Conservation (phyloP, 768 basidiomycete genomes). For the Lentinula boryana region DNA sequence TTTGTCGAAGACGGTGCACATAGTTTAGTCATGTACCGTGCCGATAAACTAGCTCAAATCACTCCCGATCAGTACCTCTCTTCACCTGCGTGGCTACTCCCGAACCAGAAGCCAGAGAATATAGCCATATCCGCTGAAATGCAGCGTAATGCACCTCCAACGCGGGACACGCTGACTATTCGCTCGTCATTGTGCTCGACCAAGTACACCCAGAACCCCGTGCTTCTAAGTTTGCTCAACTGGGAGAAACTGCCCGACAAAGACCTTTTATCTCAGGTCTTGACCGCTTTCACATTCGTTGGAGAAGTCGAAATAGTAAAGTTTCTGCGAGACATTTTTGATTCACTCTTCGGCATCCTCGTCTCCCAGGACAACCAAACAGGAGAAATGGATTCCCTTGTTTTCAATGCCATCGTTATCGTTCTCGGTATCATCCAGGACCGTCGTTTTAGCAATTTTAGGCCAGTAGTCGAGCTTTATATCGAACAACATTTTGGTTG, state of each 20-base stretch:
- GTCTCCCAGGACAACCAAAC: conserved; percentile 66
- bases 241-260: conserved; percentile 72
- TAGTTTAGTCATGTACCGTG: conserved; percentile 75
- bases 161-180: conserved; percentile 74
- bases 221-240: conserved; percentile 70
- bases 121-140: conserved; percentile 53
- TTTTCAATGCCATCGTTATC: conserved; percentile 87
- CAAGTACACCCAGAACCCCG: conserved; percentile 84
- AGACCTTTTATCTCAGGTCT: conserved; percentile 61
- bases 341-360: conserved; percentile 87
- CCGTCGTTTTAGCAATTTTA: conserved; percentile 92
- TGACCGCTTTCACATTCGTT: conserved; percentile 86
- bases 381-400: conserved; percentile 77
- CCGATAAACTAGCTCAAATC: conserved; percentile 62
- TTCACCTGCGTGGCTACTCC: conserved; percentile 53
- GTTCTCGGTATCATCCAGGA: conserved; percentile 92
- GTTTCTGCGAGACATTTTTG: conserved; percentile 86
- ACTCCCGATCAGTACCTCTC: conserved; percentile 67
- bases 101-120: conserved; percentile 57
- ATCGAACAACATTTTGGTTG: conserved; percentile 86
- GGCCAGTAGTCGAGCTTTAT: conserved; percentile 89
- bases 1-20: conserved; percentile 91
- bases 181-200: conserved; percentile 92
- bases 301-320: conserved; percentile 94
- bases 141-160: conserved; percentile 56